Evolutionary conservation across 2,329 filamentous ascomycete genomes (phyloP), one percentile per base, ranked within the genome.

Genomic region (Claviceps pusilla): DNA sequence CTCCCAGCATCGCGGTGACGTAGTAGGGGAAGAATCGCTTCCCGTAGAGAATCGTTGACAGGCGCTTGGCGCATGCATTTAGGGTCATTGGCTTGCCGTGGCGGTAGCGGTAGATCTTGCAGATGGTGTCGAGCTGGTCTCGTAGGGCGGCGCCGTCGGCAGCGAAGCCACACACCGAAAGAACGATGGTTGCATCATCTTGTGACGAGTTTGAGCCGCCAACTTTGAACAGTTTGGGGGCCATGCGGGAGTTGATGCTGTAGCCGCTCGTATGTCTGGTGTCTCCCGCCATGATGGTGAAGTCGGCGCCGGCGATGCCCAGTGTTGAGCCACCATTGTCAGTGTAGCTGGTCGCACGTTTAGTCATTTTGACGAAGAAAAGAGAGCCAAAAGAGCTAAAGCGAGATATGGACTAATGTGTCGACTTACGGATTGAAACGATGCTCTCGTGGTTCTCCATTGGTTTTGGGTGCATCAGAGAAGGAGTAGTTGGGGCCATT

Each of bases 11-110:
- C 37, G 91, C 91, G 65, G 91, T 83, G 56, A 94, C 88, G 71
- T 98, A 98, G 80, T 95, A 98, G 28, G 93, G 93, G 77, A 98
- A 98, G 77, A 98, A 98, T 50, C 93, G 88, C 76, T 97, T 97
- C 71, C 84, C 79, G 76, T 98, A 98, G 55, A 98, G 83, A 61
- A 98, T 94, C 49, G 94, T 96, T 45, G 88, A 91, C 57, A 98
- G 79, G 55, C 91, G 84, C 73, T 97, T 91, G 54, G 93, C 94
- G 72, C 91, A 97, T 50, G 93, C 93, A 65, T 88, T 85, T 65
- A 97, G 86, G 59, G 82, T 85, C 85, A 98, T 98, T 60, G 88
- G 83, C 77, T 97, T 98, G 71, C 89, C 89, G 71, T 97, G 91
- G 69, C 94, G 89, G 76, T 96, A 96, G 65, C 87, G 87, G 81